Percentiles rank a stretch among this genome's conserved stretches.
Evolutionary conservation across 441 rosid genomes (phyloP).

Genomic region (Syzygium syzygioides): DNA sequence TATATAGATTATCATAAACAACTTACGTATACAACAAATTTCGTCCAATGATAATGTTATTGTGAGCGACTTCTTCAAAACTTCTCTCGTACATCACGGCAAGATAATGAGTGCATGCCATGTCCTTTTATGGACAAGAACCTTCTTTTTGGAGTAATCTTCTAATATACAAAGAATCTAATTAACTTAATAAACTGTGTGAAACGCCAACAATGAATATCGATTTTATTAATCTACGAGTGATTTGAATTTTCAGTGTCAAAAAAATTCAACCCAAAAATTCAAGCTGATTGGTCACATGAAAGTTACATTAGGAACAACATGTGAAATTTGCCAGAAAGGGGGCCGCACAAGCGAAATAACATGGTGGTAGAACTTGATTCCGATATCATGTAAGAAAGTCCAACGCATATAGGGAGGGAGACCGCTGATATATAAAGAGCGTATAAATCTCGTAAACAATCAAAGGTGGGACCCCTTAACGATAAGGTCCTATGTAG

Average conservation of each 20-base stretch:
- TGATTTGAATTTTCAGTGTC: background rate
- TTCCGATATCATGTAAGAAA: rapidly evolving
- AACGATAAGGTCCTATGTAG: background rate
- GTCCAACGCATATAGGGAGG: rapidly evolving
- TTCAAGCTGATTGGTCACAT: background rate
- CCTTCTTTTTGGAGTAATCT: background rate
- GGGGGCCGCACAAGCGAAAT: too few relatives aligned
- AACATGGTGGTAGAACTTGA: background rate
- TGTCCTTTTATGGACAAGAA: background rate
- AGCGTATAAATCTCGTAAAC: background rate
- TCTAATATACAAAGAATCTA: background rate
- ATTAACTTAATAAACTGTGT: background rate
- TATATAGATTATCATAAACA: background rate
- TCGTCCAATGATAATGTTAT: background rate
- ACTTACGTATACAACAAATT: background rate
- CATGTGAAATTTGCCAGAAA: background rate
- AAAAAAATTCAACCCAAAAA: background rate
- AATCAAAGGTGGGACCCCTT: background rate
- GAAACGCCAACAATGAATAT: background rate
- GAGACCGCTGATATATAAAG: rapidly evolving
- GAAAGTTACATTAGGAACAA: background rate
- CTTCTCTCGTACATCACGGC: background rate
- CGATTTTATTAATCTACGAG: background rate
- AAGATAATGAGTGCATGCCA: background rate
- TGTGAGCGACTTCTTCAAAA: background rate